Conservation (phyloP, 495 filamentous ascomycete genomes). For the Lepraria neglecta region DNA sequence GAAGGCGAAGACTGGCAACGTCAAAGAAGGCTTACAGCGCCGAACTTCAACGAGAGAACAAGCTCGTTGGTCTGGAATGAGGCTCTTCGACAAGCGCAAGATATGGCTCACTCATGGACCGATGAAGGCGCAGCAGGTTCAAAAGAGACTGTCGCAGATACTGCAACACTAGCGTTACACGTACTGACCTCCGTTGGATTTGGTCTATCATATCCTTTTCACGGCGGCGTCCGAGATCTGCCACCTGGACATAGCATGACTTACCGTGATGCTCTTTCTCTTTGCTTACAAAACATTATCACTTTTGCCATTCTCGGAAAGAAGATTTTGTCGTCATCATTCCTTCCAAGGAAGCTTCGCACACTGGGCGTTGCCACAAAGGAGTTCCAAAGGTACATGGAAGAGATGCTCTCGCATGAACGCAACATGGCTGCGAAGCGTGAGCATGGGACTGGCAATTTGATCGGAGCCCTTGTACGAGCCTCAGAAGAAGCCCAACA, state of each 20-base stretch:
- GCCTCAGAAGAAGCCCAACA: slow-evolving; percentile 32
- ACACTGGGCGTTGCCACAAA: slow-evolving; percentile 31
- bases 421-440: slow-evolving; percentile 17
- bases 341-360: slow-evolving; percentile 26
- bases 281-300: slow-evolving; percentile 32
- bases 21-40: slow-evolving; percentile 37
- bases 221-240: slow-evolving; percentile 20
- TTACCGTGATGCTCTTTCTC: slow-evolving; percentile 35
- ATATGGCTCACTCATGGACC: slow-evolving; percentile 29
- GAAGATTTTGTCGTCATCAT: slow-evolving; percentile 28
- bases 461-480: slow-evolving; percentile 38
- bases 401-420: slow-evolving; percentile 26
- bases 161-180: slow-evolving; percentile 35
- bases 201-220: slow-evolving; percentile 33
- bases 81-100: slow-evolving; percentile 30
- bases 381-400: slow-evolving; percentile 32
- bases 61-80: slow-evolving; percentile 38
- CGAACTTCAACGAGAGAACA: slow-evolving; percentile 38
- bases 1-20: slow-evolving; percentile 36
- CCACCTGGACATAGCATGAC: slow-evolving; percentile 26
- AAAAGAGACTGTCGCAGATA: slow-evolving; percentile 23
- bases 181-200: slow-evolving; percentile 39
- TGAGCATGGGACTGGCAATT: slow-evolving; percentile 28
- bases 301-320: slow-evolving; percentile 32
- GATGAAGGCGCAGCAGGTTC: slow-evolving; percentile 27